Base-by-base conservation (phyloP, 1,284 basidiomycete species). In the Cystobasidium pallidum region DNA sequence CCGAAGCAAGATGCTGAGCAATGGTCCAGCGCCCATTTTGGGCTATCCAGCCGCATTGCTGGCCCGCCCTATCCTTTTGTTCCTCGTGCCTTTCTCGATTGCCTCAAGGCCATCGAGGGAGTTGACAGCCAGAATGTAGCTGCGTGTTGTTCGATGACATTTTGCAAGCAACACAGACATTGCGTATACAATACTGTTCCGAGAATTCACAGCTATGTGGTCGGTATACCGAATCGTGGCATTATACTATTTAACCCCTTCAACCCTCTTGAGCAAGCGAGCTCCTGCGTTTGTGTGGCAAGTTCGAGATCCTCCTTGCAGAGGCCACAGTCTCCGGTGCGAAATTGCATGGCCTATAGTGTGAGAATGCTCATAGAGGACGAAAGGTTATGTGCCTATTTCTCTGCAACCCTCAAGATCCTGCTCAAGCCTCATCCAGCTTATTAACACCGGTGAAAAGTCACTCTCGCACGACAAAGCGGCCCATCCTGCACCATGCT, bases 251-350 rank as follows among this genome's bases (percentile, higher is more conserved):
- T 6, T 32, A 32, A 19, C 30, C 54, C 32, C n/a, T 32, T 6
- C 11, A 21, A 28, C 51, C 24, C 24, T 51, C 49, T 24, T 24
- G 21, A 32, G 32, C 54, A 10, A 17, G 32, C 28, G 54, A 57
- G 54, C 54, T 57, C 13, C 54, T 57, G 6, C 28, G 32, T 17
- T 10, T 34, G 32, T 36, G 28, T 19, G 54, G 36, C n/a, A 32
- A 57, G 54, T 32, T 57, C 30, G 32, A 36, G 30, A 36, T 10
- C 10, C 30, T 57, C 32, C 54, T 57, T 10, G 54, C 30, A 57
- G 10, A 28, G n/a, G 32, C 32, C 34, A n/a, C 15, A 30, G n/a
- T 32, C 8, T 15, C 13, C n/a, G 54, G 30, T 36, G n/a, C 15
- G 32, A 10, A 24, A 57, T 6, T 34, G 54, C 30, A 24, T n/a